These are phyloP conservation scores for Glycine tomentella DNA, from an alignment of 306 rosid species.

Conservation along the genomic window DNA sequence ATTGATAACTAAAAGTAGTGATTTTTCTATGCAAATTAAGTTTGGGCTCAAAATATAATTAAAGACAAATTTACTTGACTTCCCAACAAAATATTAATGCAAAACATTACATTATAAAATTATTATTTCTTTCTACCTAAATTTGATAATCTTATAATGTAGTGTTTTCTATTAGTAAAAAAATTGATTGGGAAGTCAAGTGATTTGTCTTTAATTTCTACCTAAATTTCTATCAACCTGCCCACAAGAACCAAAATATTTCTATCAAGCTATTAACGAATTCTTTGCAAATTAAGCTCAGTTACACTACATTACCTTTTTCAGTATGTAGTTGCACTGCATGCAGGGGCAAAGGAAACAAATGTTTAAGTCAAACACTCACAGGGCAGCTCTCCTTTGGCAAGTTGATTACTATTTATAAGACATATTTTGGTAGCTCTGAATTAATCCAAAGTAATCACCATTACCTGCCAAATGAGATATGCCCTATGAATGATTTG, in stretches of 20 bases:
- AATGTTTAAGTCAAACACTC: conserved; percentile 47
- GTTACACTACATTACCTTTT: conserved; percentile 5
- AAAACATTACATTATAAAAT: too few relatives aligned
- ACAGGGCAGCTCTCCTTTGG: conserved; percentile 57
- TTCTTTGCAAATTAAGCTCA: not conserved
- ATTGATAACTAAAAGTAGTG: not conserved
- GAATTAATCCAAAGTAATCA: not conserved
- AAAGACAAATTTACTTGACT: not conserved
- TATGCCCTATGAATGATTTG: conserved; percentile 41
- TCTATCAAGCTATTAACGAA: not conserved
- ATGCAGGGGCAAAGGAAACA: not conserved
- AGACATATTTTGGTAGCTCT: not conserved
- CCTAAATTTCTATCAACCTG: too few relatives aligned
- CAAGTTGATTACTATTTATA: conserved; percentile 7
- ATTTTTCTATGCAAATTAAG: not conserved
- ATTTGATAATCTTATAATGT: too few relatives aligned
- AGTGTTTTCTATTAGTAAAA: too few relatives aligned
- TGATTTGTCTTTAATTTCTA: too few relatives aligned
- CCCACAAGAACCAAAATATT: too few relatives aligned
- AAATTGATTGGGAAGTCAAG: too few relatives aligned
- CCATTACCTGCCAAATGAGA: conserved; percentile 44
- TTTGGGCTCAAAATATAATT: not conserved
- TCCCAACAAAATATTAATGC: too few relatives aligned
- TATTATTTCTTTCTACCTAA: too few relatives aligned
- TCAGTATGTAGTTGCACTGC: not conserved